Base-by-base conservation (phyloP, 176 grass and related monocot species). In the Lolium multiflorum region DNA sequence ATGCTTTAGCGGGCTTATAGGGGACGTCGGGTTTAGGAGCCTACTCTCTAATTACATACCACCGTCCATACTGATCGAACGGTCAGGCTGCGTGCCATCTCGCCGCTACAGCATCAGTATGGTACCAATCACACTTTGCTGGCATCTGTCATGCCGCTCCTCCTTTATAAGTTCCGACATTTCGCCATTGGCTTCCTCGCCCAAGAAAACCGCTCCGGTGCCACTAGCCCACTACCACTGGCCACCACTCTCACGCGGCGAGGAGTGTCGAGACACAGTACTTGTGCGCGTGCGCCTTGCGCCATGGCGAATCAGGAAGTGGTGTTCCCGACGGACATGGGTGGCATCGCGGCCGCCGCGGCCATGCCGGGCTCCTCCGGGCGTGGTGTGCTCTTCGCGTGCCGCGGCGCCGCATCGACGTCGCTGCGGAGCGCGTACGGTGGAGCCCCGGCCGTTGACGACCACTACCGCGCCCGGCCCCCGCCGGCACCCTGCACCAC, bases 301-400 rank as follows among this genome's bases (percentile, higher is more conserved):
- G 72, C 73, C 83, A 96, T 96, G 94, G 68, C 94, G 46, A 96
- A 96, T 71, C 94, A 96, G 78, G 86, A 96, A 71, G 91, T 96
- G 37, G 91, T 93, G 69, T 50, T 98, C 57, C 86, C 85, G 82
- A 46, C 71, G 71, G 95, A 98, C 81, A 89, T 89, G 86, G 88
- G 88, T 56, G 41, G 70, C 11, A 89, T 95, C 76, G 88, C 81
- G 24, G 81, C 91, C 41, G 81, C 86, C 0, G 84, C 89, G 18
- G 69, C 89, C 37, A 22, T 84, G 89, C 84, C 84, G 65, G 76
- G 26, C 60, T 66, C 89, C 44, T 74, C 89, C 65, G 35, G 79
- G 3, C 79, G 54, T 12, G n/a, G n/a, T n/a, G 69, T 60, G 38
- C 43, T 88, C 70, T 85, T 88, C 61, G 61, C 61, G 52, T 88